A percentile compares a stretch with the other conserved stretches of the same genome.
Conservation (phyloP, 805 yeast species). For the Hanseniaspora lindneri region DNA sequence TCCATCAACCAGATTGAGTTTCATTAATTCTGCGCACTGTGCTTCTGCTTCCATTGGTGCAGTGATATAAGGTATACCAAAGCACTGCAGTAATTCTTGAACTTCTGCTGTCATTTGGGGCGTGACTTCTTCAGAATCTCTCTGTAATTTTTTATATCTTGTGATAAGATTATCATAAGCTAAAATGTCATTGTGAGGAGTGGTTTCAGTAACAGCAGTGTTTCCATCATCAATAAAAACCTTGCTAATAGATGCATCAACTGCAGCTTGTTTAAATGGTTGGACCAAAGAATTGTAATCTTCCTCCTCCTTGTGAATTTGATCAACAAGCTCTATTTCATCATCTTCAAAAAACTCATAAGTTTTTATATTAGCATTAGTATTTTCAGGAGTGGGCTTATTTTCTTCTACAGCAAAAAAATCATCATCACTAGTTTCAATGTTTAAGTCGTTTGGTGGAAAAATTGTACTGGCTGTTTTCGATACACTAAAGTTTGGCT, state of each 20-base stretch:
- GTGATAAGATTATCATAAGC: constrained; percentile 42
- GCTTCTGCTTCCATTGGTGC: constrained; percentile 99
- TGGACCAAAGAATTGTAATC: constrained; percentile 57
- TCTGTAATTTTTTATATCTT: constrained; percentile 53
- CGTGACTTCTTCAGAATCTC: constrained; percentile 90
- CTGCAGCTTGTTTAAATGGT: constrained; percentile 27
- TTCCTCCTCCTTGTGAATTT: constrained; percentile 54
- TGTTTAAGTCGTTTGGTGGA: neutral
- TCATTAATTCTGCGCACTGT: constrained; percentile 74
- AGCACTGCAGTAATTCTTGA: constrained; percentile 71
- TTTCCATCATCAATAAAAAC: constrained; percentile 31
- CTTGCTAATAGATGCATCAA: constrained; percentile 13
- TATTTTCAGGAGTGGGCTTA: neutral
- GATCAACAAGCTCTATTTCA: constrained; percentile 52
- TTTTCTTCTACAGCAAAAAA: neutral
- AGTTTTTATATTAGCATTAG: constrained; percentile 30
- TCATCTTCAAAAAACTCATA: constrained; percentile 70
- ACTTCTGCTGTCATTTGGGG: constrained; percentile 77
- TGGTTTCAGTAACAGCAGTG: constrained; percentile 19
- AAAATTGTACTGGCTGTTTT: neutral
- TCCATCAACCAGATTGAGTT: constrained; percentile 76
- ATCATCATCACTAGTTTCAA: constrained; percentile 1
- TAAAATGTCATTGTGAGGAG: constrained; percentile 17
- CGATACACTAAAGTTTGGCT: too few species aligned
- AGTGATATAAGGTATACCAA: constrained; percentile 88